Percentiles rank a stretch among this genome's conserved stretches.
phyloP scores from a whole-genome alignment of 306 rosid species.

The Medicago lupulina region DNA sequence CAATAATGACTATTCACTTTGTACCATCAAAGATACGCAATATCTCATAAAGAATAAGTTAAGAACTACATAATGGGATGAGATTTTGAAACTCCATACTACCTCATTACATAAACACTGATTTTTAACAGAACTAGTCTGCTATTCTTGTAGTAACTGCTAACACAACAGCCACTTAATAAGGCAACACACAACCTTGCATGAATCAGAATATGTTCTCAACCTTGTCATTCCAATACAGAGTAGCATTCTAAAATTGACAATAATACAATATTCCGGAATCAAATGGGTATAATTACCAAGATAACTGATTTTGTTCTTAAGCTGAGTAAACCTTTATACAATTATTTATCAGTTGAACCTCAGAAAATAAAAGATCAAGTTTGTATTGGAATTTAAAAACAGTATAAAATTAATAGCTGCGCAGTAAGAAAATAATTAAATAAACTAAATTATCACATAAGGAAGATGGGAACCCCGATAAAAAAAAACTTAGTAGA shows the following conservation, averaged over 20 bases:
- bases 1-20: not conserved
- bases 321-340: not conserved
- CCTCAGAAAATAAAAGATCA: not conserved
- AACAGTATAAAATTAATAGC: not conserved
- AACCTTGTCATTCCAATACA: not conserved
- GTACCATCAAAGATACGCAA: too few species aligned
- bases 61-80: constrained; percentile 1
- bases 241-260: constrained; percentile 8
- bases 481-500: not conserved
- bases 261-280: constrained; percentile 8
- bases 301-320: constrained; percentile 26
- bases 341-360: not conserved
- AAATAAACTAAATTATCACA: not conserved
- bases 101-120: not conserved
- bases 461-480: not conserved
- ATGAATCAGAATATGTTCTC: not conserved
- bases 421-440: not conserved
- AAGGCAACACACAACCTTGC: not conserved
- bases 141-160: constrained; percentile 9
- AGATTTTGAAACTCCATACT: constrained; percentile 15
- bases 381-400: not conserved
- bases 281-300: constrained; percentile 12
- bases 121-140: constrained; percentile 18
- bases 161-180: not conserved
- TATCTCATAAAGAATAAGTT: not conserved